Evolutionary conservation across 257 asterid species (phyloP).

Genomic region (Solanum corneliomulleri): DNA sequence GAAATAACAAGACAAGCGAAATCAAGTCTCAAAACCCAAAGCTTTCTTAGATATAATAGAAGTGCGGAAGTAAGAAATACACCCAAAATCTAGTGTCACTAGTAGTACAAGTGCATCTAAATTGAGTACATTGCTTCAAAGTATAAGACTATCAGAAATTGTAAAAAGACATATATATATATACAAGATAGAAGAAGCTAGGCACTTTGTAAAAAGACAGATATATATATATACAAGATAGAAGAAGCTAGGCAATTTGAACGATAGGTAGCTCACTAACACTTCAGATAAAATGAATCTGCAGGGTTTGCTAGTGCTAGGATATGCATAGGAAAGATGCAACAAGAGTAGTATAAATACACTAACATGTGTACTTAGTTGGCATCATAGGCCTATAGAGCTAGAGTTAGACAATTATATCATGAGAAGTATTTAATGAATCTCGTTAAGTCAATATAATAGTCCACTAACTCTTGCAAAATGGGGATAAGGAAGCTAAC

Average conservation of each 20-base stretch:
- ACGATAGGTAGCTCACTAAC: not conserved
- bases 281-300: not conserved
- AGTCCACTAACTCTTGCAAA: not conserved
- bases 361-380: not conserved
- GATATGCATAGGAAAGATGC: not conserved
- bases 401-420: not conserved
- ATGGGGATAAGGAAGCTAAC: not conserved
- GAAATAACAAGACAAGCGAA: not conserved
- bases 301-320: not conserved
- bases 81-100: not conserved
- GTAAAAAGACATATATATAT: not conserved
- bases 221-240: not conserved
- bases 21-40: not conserved
- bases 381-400: not conserved
- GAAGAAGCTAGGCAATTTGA: not conserved
- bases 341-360: not conserved
- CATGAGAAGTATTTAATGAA: not conserved
- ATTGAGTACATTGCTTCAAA: not conserved
- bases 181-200: not conserved
- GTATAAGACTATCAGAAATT: no score
- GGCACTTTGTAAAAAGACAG: not conserved
- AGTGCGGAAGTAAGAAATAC: not conserved
- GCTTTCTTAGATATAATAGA: not conserved
- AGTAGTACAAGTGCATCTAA: not conserved
- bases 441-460: not conserved